Conservation (phyloP, 495 filamentous ascomycete species). For the Lasiosphaeriaceae sp. region DNA sequence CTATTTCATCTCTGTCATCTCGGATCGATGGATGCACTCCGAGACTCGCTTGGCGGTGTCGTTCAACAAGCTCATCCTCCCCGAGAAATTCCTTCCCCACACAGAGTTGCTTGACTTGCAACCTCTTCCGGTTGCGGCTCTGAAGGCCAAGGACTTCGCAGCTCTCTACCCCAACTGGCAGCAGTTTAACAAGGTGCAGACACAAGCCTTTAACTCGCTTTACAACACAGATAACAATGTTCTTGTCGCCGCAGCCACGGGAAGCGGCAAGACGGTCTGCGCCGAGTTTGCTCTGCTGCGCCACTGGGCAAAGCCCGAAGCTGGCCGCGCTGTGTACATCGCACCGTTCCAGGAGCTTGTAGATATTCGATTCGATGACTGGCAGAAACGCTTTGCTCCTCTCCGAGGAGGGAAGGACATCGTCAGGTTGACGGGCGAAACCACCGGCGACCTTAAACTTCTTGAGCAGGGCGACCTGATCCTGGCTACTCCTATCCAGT, state of each 20-base stretch:
- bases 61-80: slow-evolving; percentile 90
- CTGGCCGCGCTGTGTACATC: slow-evolving; percentile 87
- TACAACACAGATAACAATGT: slow-evolving; percentile 90
- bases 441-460: slow-evolving; percentile 82
- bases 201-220: slow-evolving; percentile 91
- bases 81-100: slow-evolving; percentile 92
- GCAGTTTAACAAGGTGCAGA: slow-evolving; percentile 95
- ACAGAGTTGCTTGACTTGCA: slow-evolving; percentile 89
- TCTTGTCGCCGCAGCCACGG: slow-evolving; percentile 82
- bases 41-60: slow-evolving; percentile 91
- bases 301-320: slow-evolving; percentile 72
- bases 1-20: slow-evolving; percentile 93
- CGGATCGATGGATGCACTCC: slow-evolving; percentile 96
- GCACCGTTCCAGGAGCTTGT: slow-evolving; percentile 95
- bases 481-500: slow-evolving; percentile 87
- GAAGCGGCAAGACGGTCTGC: slow-evolving; percentile 94
- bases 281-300: slow-evolving; percentile 89
- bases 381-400: slow-evolving; percentile 69
- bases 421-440: slow-evolving; percentile 92
- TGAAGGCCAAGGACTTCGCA: slow-evolving; percentile 82
- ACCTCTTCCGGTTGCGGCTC: slow-evolving; percentile 76
- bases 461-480: slow-evolving; percentile 88
- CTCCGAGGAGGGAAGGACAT: slow-evolving; percentile 85
- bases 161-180: slow-evolving; percentile 80
- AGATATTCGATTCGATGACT: slow-evolving; percentile 73